Evolutionary conservation across 192 early-diverging fungal species (phyloP).

Genomic region (Gaertneriomyces semiglobifer): DNA sequence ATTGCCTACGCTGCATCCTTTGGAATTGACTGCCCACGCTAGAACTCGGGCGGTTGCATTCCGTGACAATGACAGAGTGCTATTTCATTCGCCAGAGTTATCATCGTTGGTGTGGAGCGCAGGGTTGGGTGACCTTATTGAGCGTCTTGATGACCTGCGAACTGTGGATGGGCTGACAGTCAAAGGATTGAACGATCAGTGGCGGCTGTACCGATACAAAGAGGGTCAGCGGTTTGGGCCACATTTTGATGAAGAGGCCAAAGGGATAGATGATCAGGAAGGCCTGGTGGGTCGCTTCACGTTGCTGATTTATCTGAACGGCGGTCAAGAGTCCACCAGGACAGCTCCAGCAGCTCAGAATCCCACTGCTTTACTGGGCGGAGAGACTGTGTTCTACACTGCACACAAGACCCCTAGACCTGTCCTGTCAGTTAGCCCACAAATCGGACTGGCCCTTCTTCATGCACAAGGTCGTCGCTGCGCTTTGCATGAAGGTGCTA

Average conservation of each 20-base stretch:
- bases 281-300: neutral
- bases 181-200: constrained; percentile 3
- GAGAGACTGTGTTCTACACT: constrained; percentile 18
- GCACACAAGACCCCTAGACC: neutral
- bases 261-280: neutral
- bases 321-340: neutral
- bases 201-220: constrained; percentile 14
- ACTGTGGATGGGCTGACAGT: neutral
- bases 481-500: constrained; percentile 15
- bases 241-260: constrained; percentile 12
- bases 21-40: constrained; percentile 2
- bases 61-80: constrained; percentile 1
- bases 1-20: neutral
- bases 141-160: neutral
- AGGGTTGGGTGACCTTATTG: neutral
- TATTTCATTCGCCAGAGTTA: constrained; percentile 1
- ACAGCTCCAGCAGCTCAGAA: neutral
- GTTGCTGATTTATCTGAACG: constrained; percentile 6
- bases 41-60: constrained; percentile 3
- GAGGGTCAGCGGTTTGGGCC: constrained; percentile 4
- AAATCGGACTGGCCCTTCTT: constrained; percentile 9
- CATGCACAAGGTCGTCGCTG: constrained; percentile 17
- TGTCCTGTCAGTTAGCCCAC: constrained; percentile 6
- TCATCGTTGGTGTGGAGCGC: constrained; percentile 6
- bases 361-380: neutral